Percentiles rank a stretch among this genome's conserved stretches.
Evolutionary conservation across 352 stramenopile genomes (phyloP).

Genomic region (Phytophthora pluvialis): DNA sequence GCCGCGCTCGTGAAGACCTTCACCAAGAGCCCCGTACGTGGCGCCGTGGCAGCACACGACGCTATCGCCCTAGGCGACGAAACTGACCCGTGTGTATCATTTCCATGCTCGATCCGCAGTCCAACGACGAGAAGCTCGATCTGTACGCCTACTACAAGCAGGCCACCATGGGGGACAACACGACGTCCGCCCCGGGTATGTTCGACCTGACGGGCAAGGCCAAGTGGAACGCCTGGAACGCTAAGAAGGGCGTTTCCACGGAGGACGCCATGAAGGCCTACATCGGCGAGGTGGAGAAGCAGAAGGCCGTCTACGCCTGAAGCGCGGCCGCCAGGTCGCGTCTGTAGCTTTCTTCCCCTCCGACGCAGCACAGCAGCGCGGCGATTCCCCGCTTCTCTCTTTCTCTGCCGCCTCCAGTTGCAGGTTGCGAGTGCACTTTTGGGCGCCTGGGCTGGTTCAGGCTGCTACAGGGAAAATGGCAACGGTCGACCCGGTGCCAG

Average conservation of each 20-base stretch:
- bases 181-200: conserved; percentile 82
- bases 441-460: not conserved
- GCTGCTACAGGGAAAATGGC: conserved; percentile 1
- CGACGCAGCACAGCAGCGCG: not conserved
- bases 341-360: conserved; percentile 22
- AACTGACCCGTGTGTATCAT: conserved; percentile 8
- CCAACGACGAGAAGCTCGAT: conserved; percentile 91
- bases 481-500: conserved; percentile 9
- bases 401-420: not conserved
- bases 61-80: not conserved
- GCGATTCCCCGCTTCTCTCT: not conserved
- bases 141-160: conserved; percentile 94
- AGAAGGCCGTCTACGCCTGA: conserved; percentile 86
- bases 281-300: conserved; percentile 86
- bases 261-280: conserved; percentile 91
- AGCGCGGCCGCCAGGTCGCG: conserved; percentile 26
- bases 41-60: not conserved
- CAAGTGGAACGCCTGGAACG: conserved; percentile 90
- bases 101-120: conserved; percentile 22
- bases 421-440: conserved; percentile 7
- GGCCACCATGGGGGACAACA: conserved; percentile 88
- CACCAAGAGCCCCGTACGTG: conserved; percentile 68
- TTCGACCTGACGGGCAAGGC: conserved; percentile 88
- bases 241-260: conserved; percentile 84
- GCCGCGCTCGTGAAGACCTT: conserved; percentile 83